phyloP scores from a whole-genome alignment of 345 rosid genomes.

The Iberis pinnata region DNA sequence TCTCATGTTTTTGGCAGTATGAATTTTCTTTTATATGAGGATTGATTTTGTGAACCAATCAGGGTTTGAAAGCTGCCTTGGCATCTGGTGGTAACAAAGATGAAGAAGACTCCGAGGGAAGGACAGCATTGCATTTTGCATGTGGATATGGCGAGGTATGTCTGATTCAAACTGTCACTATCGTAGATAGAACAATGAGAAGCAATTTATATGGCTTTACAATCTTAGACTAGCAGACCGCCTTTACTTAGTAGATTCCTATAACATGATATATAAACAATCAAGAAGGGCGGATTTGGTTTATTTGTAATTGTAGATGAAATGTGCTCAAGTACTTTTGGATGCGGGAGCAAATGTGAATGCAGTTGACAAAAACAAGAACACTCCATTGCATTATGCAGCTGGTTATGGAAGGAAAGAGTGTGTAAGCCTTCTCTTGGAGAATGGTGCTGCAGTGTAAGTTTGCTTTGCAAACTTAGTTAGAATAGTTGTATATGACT shows the following conservation, averaged over 20 bases:
- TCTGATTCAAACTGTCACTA: neutral
- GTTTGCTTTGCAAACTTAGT: constrained; percentile 21
- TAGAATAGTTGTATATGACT: neutral
- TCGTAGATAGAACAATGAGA: neutral
- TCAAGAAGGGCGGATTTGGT: neutral
- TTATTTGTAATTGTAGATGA: constrained; percentile 37
- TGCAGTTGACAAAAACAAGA: constrained; percentile 87
- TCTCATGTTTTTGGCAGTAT: neutral
- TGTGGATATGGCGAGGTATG: constrained; percentile 85
- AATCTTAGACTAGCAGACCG: neutral
- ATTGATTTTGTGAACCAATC: constrained; percentile 6
- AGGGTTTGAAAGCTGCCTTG: constrained; percentile 43
- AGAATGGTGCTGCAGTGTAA: constrained; percentile 96
- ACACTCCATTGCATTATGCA: constrained; percentile 88
- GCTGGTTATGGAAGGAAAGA: constrained; percentile 96
- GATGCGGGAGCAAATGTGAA: constrained; percentile 81
- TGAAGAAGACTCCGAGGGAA: constrained; percentile 79
- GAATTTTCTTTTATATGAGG: too few relatives aligned
- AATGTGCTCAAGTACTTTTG: constrained; percentile 62
- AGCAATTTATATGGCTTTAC: neutral
- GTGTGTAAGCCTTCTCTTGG: constrained; percentile 77
- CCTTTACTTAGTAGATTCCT: neutral
- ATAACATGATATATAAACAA: neutral
- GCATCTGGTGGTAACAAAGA: constrained; percentile 34
- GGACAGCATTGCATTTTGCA: constrained; percentile 74